These are phyloP conservation scores for Crepidotus variabilis DNA, from an alignment of 768 basidiomycete species.

Conservation along the genomic window DNA sequence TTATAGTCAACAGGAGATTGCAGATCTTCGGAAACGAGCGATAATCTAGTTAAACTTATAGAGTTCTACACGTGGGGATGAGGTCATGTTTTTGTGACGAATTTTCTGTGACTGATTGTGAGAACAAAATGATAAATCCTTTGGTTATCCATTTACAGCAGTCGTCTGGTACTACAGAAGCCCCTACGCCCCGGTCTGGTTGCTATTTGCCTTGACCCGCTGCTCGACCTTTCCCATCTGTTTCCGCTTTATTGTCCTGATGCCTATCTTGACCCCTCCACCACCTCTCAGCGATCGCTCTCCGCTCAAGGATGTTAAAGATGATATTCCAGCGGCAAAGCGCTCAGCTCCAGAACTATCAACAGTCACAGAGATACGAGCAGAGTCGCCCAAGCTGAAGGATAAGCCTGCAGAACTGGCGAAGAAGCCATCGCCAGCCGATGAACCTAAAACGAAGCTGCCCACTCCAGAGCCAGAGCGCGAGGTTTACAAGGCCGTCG, in stretches of 20 bases:
- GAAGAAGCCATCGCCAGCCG: conserved; percentile 1
- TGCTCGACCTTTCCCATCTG: neutral
- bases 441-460: conserved; percentile 4
- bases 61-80: conserved; percentile 13
- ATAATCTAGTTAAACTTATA: conserved; percentile 25
- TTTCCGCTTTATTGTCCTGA: neutral
- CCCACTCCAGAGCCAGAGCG: conserved; percentile 1
- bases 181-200: neutral
- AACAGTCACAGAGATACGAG: conserved; percentile 1
- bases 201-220: neutral
- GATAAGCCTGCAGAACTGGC: conserved; percentile 6
- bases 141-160: neutral
- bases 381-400: conserved; percentile 7
- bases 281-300: neutral
- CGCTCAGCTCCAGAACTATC: conserved; percentile 6
- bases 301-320: neutral
- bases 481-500: neutral
- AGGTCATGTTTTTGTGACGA: conserved; percentile 19
- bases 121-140: conserved; percentile 9
- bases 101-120: conserved; percentile 20
- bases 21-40: conserved; percentile 35
- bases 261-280: neutral
- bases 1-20: conserved; percentile 33
- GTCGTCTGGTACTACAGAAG: neutral
- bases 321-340: neutral